Conservation (phyloP, 495 filamentous ascomycete species). For the Oleoguttula mirabilis region DNA sequence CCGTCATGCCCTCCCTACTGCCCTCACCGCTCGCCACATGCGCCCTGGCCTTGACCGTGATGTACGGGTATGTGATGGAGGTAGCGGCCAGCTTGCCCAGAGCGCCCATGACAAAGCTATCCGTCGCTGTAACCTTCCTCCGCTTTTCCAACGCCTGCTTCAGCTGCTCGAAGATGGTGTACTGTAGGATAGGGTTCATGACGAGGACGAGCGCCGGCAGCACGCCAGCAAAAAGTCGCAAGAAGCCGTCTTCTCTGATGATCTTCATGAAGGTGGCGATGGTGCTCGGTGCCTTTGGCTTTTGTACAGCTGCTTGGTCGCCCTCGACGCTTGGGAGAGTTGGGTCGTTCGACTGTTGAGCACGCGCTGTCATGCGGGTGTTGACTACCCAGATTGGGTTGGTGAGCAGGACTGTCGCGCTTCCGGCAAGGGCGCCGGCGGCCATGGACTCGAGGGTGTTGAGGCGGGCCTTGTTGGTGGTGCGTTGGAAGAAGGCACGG, state of each 20-base stretch:
- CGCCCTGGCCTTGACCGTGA: conserved; percentile 93
- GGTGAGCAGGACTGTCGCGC: conserved; percentile 84
- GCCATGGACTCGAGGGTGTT: conserved; percentile 86
- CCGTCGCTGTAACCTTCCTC: conserved; percentile 60
- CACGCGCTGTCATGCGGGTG: conserved; percentile 90
- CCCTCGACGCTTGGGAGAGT: conserved; percentile 34
- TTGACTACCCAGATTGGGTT: conserved; percentile 99
- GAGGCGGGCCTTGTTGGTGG: conserved; percentile 64
- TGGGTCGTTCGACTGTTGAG: conserved; percentile 44
- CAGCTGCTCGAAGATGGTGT: conserved; percentile 96
- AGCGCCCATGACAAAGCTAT: conserved; percentile 85
- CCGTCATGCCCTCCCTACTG: conserved; percentile 53
- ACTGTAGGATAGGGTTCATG: conserved; percentile 95
- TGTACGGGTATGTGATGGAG: conserved; percentile 91
- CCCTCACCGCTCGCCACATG: conserved; percentile 68
- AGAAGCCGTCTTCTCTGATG: conserved; percentile 65
- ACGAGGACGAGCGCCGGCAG: conserved; percentile 86
- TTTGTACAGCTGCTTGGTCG: conserved; percentile 18
- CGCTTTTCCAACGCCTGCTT: conserved; percentile 63
- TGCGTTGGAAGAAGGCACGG: conserved; percentile 73
- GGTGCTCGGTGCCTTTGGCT: conserved; percentile 46
- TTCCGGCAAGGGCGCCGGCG: conserved; percentile 87
- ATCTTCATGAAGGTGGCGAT: conserved; percentile 66
- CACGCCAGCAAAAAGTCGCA: conserved; percentile 81
- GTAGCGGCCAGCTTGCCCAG: conserved; percentile 91